Base-by-base conservation (phyloP, 257 asterid genomes). In the Salvia hispanica region DNA sequence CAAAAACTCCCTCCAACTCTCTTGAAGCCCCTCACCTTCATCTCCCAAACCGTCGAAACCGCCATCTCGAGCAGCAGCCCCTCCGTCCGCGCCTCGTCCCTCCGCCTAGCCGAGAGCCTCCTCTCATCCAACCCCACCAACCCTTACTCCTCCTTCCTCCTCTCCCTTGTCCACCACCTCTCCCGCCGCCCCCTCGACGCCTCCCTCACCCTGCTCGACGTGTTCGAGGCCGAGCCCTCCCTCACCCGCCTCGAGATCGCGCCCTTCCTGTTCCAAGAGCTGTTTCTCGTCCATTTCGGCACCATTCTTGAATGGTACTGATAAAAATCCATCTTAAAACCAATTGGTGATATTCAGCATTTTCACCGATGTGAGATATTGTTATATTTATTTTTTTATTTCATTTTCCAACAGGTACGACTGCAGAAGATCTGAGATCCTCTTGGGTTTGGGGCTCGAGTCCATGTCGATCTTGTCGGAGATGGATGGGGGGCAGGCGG, bases 181-280 rank as follows among this genome's bases (percentile, higher is more conserved):
- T 66, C 70, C 66, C 46, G 72, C 63, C 85, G 86, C 18, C 65
- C 76, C 1, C 5, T 61, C 12, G 87, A 80, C 11, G 95, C 97
- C 0, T 64, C 90, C 4, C 39, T 77, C 15, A 16, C 69, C 53
- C 83, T 90, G 2, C 83, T 90, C 3, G 81, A 78, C 16, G 66
- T 83, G 10, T 87, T 90, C 14, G 59, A 70, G 0, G 6, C 66
- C 0, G 81, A 80, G 57, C 94, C 97, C 11, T 75, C 80, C 0
- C 40, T 85, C 21, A 77, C 85, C 3, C 77, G 96, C 28, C 58
- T 61, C 9, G 96, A 90, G 15, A 79, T 87, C 16, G 90, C 93
- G 1, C 95, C 93, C 0, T 45, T 43, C 14, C 53, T 90, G 76
- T 87, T 87, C 56, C 80, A 90, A 70, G 86, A 87, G 7, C 62